Conservation (phyloP, 176 grass and related monocot species). For the Hordeum marinum region DNA sequence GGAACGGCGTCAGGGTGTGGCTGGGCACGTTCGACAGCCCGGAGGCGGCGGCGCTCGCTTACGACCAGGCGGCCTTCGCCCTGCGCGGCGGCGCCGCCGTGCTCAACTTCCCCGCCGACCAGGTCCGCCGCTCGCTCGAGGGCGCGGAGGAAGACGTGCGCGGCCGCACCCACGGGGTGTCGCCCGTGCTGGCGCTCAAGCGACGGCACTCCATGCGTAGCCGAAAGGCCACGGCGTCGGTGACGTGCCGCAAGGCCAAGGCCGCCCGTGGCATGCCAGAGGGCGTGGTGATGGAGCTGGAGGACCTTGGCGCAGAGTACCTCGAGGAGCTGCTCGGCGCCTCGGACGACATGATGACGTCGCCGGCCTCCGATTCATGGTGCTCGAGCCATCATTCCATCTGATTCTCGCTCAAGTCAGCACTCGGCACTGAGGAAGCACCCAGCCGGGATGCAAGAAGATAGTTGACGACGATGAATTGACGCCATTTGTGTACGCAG, state of each 20-base stretch:
- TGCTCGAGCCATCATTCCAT: not conserved
- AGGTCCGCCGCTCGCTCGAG: constrained; percentile 32
- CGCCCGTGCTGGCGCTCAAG: constrained; percentile 26
- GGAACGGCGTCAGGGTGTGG: constrained; percentile 63
- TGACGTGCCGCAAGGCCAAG: not conserved
- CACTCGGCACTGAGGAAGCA: no score
- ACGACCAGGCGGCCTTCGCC: constrained; percentile 73
- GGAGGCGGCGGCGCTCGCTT: constrained; percentile 62
- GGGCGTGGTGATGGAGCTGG: not conserved
- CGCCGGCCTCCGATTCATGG: not conserved
- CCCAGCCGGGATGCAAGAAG: no score
- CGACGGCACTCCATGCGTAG: not conserved
- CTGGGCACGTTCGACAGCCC: constrained; percentile 69
- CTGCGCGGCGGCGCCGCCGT: constrained; percentile 42
- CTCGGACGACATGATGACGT: not conserved
- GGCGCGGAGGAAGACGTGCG: not conserved
- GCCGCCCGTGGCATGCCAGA: not conserved
- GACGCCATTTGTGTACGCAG: no score
- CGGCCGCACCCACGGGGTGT: not conserved
- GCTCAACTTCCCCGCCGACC: constrained; percentile 52
- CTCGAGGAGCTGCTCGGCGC: not conserved
- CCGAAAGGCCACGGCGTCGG: not conserved
- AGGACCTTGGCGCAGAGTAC: not conserved
- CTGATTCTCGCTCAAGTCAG: not conserved
- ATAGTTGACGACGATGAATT: no score